phyloP scores from a whole-genome alignment of 2,329 filamentous ascomycete species.

The Cercospora sp. region DNA sequence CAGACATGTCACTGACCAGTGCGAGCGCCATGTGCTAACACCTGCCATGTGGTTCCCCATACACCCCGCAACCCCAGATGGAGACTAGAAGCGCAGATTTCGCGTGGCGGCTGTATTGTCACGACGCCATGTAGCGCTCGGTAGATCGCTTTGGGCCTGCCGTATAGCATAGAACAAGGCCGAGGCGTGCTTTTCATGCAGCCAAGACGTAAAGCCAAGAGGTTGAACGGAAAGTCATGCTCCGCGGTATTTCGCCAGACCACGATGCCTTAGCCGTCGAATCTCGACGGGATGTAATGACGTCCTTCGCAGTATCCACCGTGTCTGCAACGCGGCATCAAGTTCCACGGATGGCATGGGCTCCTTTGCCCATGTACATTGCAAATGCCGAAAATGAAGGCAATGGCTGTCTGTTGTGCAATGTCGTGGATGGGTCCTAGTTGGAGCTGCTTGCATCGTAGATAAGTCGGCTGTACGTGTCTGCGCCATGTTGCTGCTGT shows the following conservation, averaged over 20 bases:
- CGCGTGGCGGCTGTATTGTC: not conserved
- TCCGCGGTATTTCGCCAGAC: not conserved
- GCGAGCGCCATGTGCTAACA: not conserved
- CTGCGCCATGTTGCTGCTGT: not conserved
- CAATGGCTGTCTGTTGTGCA: not conserved
- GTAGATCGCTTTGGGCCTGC: not conserved
- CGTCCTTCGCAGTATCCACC: not conserved
- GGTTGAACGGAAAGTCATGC: not conserved
- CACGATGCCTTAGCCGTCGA: not conserved
- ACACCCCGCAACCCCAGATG: conserved; percentile 9
- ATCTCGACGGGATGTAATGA: too few relatives aligned
- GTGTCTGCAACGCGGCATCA: not conserved
- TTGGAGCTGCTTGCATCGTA: not conserved
- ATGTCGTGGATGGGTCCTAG: not conserved
- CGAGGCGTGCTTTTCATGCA: not conserved
- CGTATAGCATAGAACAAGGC: not conserved
- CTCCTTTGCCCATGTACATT: not conserved
- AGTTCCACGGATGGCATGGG: not conserved
- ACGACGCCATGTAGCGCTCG: not conserved
- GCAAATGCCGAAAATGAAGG: not conserved
- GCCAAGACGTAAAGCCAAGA: not conserved
- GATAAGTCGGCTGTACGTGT: not conserved
- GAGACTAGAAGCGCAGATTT: not conserved
- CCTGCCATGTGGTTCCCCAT: conserved; percentile 2
- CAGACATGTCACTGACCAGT: not conserved